A percentile compares a stretch with the other conserved stretches of the same genome.
These are phyloP conservation scores for Aspergillus awamori DNA, from an alignment of 2,329 filamentous ascomycete genomes.

Conservation along the genomic window DNA sequence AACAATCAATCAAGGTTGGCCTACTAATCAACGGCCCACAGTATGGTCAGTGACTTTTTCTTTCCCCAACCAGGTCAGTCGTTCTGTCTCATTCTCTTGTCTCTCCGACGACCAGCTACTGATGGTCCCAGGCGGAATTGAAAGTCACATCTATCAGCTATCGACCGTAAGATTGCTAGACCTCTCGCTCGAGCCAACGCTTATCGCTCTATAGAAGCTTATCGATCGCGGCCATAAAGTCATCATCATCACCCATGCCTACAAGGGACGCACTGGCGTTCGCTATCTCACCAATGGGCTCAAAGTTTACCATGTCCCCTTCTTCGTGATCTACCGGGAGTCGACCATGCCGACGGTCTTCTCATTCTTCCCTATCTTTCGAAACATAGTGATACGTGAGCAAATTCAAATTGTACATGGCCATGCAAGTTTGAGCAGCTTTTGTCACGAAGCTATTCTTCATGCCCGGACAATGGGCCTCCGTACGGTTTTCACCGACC, in stretches of 20 bases:
- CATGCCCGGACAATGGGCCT: slow-evolving; percentile 96
- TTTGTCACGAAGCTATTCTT: slow-evolving; percentile 92
- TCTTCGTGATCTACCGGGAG: slow-evolving; percentile 91
- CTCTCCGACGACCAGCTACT: slow-evolving; percentile 9
- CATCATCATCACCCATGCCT: slow-evolving; percentile 94
- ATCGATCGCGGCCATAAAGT: slow-evolving; percentile 98
- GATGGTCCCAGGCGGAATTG: slow-evolving; percentile 68
- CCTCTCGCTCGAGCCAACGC: slow-evolving; percentile 2
- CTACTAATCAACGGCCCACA: slow-evolving; percentile 37
- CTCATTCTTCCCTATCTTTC: slow-evolving; percentile 96
- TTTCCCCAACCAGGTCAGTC: slow-evolving; percentile 80
- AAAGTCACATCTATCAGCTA: slow-evolving; percentile 98
- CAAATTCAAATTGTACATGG: slow-evolving; percentile 96
- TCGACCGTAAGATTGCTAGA: slow-evolving; percentile 61
- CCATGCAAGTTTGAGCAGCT: slow-evolving; percentile 88
- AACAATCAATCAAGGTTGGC: slow-evolving; percentile 15
- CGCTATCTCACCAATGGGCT: slow-evolving; percentile 96
- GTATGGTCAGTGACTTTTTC: slow-evolving; percentile 99
- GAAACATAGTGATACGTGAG: slow-evolving; percentile 93
- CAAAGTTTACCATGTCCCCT: slow-evolving; percentile 97
- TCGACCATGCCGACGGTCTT: slow-evolving; percentile 96
- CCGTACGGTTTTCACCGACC: slow-evolving; percentile 94
- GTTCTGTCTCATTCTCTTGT: neutral
- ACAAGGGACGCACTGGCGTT: slow-evolving; percentile 85
- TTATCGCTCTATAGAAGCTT: slow-evolving; percentile 65